Evolutionary conservation across 495 filamentous ascomycete genomes (phyloP), one percentile per base, ranked within the genome.

Genomic region (Baudoinia panamericana): DNA sequence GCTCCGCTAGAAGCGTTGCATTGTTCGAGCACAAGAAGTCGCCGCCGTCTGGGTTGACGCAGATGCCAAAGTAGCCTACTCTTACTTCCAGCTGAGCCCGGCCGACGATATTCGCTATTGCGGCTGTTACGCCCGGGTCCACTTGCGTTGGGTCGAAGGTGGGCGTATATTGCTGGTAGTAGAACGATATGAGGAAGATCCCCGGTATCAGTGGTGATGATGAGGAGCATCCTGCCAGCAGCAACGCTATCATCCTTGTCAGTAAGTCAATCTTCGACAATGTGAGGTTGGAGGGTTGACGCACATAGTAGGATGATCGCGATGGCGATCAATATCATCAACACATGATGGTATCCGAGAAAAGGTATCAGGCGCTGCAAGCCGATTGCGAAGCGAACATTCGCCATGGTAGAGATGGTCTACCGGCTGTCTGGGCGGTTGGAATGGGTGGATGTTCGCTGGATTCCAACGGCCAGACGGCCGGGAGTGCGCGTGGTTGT

Each of bases 261-360:
- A 52, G 41, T 49, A 39, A 42, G 42, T 43, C 22, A 21, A 31
- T 17, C 45, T 45, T 33, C 33, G 16, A 30, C 21, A n/a, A 21
- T 20, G 5, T 17, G 5, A 13, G 35, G 19, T 19, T 36, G 17
- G 19, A 19, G 21, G 31, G 33, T n/a, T 31, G 23, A 68, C 88
- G 63, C 68, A 96, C 88, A 96, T 41, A 97, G 71, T 56, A 97
- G 65, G 62, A 97, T 90, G 56, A 97, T 94, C 1, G 87, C 73
- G 31, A 95, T 68, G 26, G 84, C 85, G 54, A 97, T 93, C 36
- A 99, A 64, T 50, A 96, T 82, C 90, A 99, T 96, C 50, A 99
- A 70, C 32, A 95, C 82, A 73, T 99, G 90, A 63, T 99, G 90
- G 63, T 96, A 99, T 46, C 92, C 90, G 45, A 99, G 76, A 64